Evolutionary conservation across 2,329 filamentous ascomycete genomes (phyloP).

Genomic region (Aspergillus chevalieri): DNA sequence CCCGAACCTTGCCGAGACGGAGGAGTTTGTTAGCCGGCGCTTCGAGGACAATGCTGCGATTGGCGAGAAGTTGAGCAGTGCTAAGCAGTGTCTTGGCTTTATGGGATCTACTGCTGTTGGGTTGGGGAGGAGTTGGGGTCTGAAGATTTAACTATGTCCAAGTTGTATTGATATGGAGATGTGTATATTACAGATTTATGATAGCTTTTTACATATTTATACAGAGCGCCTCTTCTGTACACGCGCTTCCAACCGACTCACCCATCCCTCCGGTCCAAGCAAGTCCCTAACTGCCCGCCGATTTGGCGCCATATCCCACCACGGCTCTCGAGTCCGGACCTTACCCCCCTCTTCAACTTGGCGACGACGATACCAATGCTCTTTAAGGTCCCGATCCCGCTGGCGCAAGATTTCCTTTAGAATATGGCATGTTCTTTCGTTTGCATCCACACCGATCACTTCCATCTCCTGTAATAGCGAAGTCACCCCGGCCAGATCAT

Average conservation of each 20-base stretch:
- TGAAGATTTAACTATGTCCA: slow-evolving; percentile 57
- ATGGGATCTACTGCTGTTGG: slow-evolving; percentile 72
- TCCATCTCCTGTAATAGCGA: slow-evolving; percentile 40
- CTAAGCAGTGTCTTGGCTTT: slow-evolving; percentile 76
- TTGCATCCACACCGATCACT: slow-evolving; percentile 33
- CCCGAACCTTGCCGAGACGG: slow-evolving; percentile 67
- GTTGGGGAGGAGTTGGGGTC: slow-evolving; percentile 77
- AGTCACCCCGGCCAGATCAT: slow-evolving; percentile 35
- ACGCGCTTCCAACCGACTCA: slow-evolving; percentile 14
- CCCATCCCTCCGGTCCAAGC: slow-evolving; percentile 21
- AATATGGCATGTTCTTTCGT: slow-evolving; percentile 27
- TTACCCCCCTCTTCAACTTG: not conserved
- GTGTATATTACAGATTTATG: not conserved
- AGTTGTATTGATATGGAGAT: slow-evolving; percentile 1
- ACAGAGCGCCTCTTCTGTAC: slow-evolving; percentile 5
- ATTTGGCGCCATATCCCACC: slow-evolving; percentile 30
- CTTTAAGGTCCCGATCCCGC: slow-evolving; percentile 17
- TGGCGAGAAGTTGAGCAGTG: slow-evolving; percentile 55
- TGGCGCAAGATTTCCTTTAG: slow-evolving; percentile 26
- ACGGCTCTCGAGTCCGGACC: slow-evolving; percentile 11
- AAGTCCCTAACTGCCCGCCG: slow-evolving; percentile 23
- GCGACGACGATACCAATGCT: slow-evolving; percentile 6
- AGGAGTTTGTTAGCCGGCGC: slow-evolving; percentile 69
- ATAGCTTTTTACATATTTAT: not conserved
- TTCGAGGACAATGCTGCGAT: slow-evolving; percentile 62